A percentile compares a stretch with the other conserved stretches of the same genome.
phyloP scores from a whole-genome alignment of 176 grass and related monocot species.

The Canna indica region DNA sequence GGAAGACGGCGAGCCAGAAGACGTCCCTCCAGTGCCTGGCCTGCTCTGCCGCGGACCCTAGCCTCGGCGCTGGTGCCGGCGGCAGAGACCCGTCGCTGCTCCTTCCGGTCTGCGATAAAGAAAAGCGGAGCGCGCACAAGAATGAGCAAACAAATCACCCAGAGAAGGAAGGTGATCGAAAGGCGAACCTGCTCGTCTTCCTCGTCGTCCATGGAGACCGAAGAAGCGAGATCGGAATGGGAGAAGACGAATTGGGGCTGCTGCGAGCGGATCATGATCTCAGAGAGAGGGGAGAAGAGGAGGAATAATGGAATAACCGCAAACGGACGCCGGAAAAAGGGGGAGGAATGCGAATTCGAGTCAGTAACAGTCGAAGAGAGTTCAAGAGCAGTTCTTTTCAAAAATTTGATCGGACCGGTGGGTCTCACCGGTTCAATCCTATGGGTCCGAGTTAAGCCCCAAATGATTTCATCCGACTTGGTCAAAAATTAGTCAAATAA shows the following conservation, averaged over 20 bases:
- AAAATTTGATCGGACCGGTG: too few species aligned
- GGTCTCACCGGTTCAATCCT: too few species aligned
- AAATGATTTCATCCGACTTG: too few species aligned
- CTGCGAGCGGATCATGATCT: background rate
- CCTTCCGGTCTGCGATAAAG: constrained; percentile 1
- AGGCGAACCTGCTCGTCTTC: constrained; percentile 8
- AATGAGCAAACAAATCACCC: background rate
- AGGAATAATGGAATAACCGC: background rate
- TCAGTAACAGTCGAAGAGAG: too few species aligned
- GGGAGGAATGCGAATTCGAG: too few species aligned
- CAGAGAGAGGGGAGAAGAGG: background rate
- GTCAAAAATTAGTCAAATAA: too few species aligned
- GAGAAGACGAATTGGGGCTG: background rate
- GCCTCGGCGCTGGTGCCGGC: background rate
- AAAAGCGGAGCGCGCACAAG: background rate
- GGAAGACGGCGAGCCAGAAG: constrained; percentile 82
- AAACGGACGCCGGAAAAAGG: too few species aligned
- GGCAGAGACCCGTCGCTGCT: constrained; percentile 19
- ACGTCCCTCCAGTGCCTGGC: constrained; percentile 71
- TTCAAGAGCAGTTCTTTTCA: too few species aligned
- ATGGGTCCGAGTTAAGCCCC: too few species aligned
- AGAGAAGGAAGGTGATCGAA: background rate
- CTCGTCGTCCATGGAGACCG: constrained; percentile 9
- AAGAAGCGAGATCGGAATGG: constrained; percentile 11
- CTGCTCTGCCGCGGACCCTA: background rate